phyloP scores from a whole-genome alignment of 495 filamentous ascomycete species.

The Aspergillus ostianus region DNA sequence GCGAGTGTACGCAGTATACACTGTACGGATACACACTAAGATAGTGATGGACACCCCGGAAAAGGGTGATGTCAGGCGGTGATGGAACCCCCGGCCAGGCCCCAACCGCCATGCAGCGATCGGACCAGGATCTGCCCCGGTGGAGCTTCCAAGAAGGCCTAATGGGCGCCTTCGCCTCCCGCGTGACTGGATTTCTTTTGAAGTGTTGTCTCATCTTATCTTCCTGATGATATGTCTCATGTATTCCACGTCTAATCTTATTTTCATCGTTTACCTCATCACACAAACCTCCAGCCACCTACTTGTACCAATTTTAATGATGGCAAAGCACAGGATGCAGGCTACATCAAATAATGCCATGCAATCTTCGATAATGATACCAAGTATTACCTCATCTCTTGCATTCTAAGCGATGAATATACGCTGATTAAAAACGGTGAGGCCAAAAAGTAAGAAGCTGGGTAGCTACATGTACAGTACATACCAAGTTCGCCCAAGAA shows the following conservation, averaged over 20 bases:
- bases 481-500: too few relatives aligned
- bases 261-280: too few relatives aligned
- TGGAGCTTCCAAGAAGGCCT: slow-evolving; percentile 4
- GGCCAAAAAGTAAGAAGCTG: neutral
- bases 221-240: neutral
- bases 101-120: slow-evolving; percentile 28
- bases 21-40: too few relatives aligned
- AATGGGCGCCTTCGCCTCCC: slow-evolving; percentile 8
- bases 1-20: too few relatives aligned
- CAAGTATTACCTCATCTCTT: neutral
- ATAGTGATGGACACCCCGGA: neutral
- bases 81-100: slow-evolving; percentile 19
- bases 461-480: too few relatives aligned
- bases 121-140: slow-evolving; percentile 19
- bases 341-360: neutral
- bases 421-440: too few relatives aligned
- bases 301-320: too few relatives aligned
- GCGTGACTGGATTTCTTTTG: slow-evolving; percentile 17
- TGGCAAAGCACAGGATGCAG: too few relatives aligned
- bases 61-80: slow-evolving; percentile 23
- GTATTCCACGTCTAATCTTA: too few relatives aligned
- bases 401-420: too few relatives aligned
- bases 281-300: too few relatives aligned
- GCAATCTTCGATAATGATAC: slow-evolving; percentile 15
- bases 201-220: neutral